Evolutionary conservation across 2,329 filamentous ascomycete genomes (phyloP), one percentile per base, ranked within the genome.

Genomic region (Neofusicoccum umdonicola): DNA sequence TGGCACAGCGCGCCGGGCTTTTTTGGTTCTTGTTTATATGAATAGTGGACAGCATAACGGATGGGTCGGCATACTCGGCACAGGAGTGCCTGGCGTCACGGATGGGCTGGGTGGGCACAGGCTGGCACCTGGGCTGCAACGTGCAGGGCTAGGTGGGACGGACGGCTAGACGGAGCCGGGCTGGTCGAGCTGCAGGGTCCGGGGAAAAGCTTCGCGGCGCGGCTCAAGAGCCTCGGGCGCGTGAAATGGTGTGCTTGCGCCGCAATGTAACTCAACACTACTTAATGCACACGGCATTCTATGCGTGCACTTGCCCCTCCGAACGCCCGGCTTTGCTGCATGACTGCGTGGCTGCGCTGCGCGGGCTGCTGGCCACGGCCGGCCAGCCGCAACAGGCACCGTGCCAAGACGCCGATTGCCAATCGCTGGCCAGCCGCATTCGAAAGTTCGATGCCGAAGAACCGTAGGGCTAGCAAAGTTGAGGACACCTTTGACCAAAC

Each of bases 401-500:
- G 41, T 5, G 58, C 58, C 58, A 51, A 62, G 58, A 13, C 34
- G 45, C 34, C 58, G 58, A 50, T 50, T 61, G n/a, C 45, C 45
- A 61, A 22, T 61, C 54, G 54, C 54, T 41, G 39, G 15, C 41
- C 56, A 58, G 54, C 57, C 57, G 57, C 57, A 50, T 61, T 39
- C 57, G 57, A 61, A 31, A 13, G 19, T 17, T 34, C 27, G n/a
- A 39, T 41, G 58, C 58, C 58, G 58, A 62, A 62, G 19, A 62
- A 51, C 58, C 58, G 58, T 62, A 62, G 58, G 45, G 47, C 47
- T 62, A 62, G 56, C 56, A 60, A 60, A 60, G 56, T 60, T 60
- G 58, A 62, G 58, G 58, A 62, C 58, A 62, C 58, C 58, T 62
- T 62, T 62, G 58, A 51, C 47, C 45, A 50, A 62, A 50, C 58